Conservation (phyloP, 1,284 basidiomycete genomes). For the Bjerkandera adusta region DNA sequence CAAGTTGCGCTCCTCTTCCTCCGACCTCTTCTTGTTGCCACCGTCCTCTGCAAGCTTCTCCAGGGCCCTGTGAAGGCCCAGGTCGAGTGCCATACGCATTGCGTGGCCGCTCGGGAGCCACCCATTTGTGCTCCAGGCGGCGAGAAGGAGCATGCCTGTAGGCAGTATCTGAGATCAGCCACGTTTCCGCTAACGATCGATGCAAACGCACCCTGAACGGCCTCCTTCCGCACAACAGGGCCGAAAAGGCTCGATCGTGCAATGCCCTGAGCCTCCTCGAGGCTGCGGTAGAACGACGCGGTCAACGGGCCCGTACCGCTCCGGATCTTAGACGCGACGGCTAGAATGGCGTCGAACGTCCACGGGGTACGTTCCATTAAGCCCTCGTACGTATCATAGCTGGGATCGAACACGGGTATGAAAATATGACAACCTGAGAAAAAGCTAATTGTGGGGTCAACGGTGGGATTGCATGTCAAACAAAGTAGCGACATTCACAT, state of each 20-base stretch:
- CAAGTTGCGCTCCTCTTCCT: constrained; percentile 85
- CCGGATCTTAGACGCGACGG: constrained; percentile 88
- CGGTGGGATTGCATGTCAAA: constrained; percentile 18
- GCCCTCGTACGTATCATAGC: constrained; percentile 88
- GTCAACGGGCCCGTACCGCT: constrained; percentile 84
- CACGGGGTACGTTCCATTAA: constrained; percentile 89
- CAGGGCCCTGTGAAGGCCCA: constrained; percentile 86
- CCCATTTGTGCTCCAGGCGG: constrained; percentile 91
- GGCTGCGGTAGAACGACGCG: constrained; percentile 83
- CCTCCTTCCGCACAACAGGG: constrained; percentile 90
- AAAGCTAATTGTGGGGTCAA: constrained; percentile 64
- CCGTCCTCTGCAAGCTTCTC: constrained; percentile 83
- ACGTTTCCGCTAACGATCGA: no score
- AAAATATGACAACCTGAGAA: constrained; percentile 95
- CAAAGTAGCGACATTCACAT: constrained; percentile 48
- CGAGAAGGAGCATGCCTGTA: constrained; percentile 81
- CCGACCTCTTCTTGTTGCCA: constrained; percentile 58
- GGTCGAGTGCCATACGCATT: constrained; percentile 91
- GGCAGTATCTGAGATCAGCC: no score
- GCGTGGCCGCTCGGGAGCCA: constrained; percentile 93
- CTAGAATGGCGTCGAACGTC: constrained; percentile 89
- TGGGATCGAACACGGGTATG: constrained; percentile 89
- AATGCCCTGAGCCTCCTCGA: constrained; percentile 93
- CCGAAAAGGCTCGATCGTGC: constrained; percentile 91
- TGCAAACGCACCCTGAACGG: constrained; percentile 79